Conservation (phyloP, 1,284 basidiomycete species). For the Entoloma clypeatum region DNA sequence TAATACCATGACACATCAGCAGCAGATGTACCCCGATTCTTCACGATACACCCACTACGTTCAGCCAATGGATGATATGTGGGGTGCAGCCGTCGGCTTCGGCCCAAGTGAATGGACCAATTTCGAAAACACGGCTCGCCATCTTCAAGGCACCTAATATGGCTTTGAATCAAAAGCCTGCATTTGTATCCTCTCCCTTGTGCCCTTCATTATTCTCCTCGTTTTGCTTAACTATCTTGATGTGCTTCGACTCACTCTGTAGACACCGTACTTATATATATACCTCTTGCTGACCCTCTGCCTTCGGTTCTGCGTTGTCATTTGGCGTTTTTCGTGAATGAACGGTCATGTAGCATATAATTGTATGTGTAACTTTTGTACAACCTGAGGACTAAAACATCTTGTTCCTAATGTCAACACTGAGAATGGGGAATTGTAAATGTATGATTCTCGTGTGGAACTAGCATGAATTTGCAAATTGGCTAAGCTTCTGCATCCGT, state of each 20-base stretch:
- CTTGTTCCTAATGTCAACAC: no score
- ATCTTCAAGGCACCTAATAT: slow-evolving; percentile 27
- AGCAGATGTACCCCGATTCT: slow-evolving; percentile 33
- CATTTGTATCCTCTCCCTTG: slow-evolving; percentile 1
- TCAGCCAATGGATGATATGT: slow-evolving; percentile 52
- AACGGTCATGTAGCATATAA: no score
- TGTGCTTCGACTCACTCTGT: not conserved
- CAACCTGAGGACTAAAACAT: no score
- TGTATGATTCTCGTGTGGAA: slow-evolving; percentile 16
- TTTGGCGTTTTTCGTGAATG: no score
- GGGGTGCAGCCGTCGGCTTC: slow-evolving; percentile 59
- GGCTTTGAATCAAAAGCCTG: slow-evolving; percentile 16
- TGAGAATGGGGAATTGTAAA: no score
- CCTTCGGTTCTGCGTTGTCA: not conserved
- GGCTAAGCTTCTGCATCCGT: slow-evolving; percentile 58
- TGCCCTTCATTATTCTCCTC: slow-evolving; percentile 11
- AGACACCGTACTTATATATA: not conserved
- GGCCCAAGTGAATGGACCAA: slow-evolving; percentile 57
- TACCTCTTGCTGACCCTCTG: not conserved
- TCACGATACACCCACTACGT: slow-evolving; percentile 38
- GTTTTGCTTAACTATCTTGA: slow-evolving; percentile 13
- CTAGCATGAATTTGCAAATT: slow-evolving; percentile 21
- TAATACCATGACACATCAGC: slow-evolving; percentile 22
- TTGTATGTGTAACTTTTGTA: no score
- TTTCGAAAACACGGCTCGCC: slow-evolving; percentile 41